Conservation (phyloP, 257 asterid species). For the Verbena officinalis region DNA sequence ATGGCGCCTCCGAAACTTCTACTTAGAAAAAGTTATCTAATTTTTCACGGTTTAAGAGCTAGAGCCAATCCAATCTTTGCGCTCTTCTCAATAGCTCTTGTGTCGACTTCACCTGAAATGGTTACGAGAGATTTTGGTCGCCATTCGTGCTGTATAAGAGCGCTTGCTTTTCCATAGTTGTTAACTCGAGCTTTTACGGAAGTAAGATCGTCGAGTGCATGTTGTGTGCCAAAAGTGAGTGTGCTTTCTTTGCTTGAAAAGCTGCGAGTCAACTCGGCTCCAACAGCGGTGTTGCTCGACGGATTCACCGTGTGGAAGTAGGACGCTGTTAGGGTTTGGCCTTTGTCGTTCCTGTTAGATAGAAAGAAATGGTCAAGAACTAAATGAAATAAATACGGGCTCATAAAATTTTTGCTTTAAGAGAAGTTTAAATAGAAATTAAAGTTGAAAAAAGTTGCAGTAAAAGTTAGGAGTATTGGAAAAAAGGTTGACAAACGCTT, state of each 20-base stretch:
- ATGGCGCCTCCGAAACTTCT: not conserved
- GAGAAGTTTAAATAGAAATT: too few species aligned
- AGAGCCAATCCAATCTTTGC: slow-evolving; percentile 88
- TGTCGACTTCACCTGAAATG: slow-evolving; percentile 96
- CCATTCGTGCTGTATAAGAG: slow-evolving; percentile 93
- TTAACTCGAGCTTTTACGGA: slow-evolving; percentile 80
- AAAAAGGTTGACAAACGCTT: too few species aligned
- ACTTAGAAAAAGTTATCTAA: not conserved
- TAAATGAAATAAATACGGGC: not conserved
- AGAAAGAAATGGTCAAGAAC: slow-evolving; percentile 5
- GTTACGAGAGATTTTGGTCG: slow-evolving; percentile 89
- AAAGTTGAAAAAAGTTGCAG: too few species aligned
- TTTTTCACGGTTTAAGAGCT: slow-evolving; percentile 86
- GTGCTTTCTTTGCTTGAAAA: slow-evolving; percentile 83
- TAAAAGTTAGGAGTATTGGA: too few species aligned
- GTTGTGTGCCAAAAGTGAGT: slow-evolving; percentile 86
- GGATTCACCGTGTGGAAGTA: slow-evolving; percentile 83
- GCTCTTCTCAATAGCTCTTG: slow-evolving; percentile 87
- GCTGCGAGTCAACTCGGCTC: slow-evolving; percentile 92
- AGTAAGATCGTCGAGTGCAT: slow-evolving; percentile 76
- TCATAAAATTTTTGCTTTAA: too few species aligned
- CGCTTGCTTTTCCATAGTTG: slow-evolving; percentile 84
- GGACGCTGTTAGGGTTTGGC: slow-evolving; percentile 72
- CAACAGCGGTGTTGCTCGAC: slow-evolving; percentile 78
- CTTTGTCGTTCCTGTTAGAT: slow-evolving; percentile 88